phyloP scores from a whole-genome alignment of 768 basidiomycete genomes.

The Podaxis pistillaris region DNA sequence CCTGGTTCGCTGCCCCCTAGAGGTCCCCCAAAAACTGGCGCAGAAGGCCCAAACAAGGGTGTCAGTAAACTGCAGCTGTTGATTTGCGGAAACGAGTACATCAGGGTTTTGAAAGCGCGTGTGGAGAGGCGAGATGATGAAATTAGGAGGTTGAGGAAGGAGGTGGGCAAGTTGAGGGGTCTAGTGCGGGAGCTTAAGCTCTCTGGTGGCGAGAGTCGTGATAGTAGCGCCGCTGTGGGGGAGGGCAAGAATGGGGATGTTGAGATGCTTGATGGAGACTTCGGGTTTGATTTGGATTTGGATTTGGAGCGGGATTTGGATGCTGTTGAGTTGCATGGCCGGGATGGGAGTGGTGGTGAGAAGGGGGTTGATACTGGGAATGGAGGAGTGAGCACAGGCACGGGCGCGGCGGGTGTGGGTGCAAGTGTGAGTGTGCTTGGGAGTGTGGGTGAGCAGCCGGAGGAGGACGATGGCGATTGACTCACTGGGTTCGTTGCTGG shows the following conservation, averaged over 20 bases:
- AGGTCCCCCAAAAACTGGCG: conserved; percentile 80
- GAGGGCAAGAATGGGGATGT: conserved; percentile 25
- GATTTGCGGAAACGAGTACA: conserved; percentile 88
- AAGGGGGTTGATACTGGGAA: neutral
- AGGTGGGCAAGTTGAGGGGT: conserved; percentile 59
- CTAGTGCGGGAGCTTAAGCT: conserved; percentile 29
- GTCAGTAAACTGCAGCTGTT: conserved; percentile 93
- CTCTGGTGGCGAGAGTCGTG: conserved; percentile 27
- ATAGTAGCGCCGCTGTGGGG: too few relatives aligned
- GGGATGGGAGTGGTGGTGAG: conserved; percentile 16
- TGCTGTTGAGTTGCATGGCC: conserved; percentile 37
- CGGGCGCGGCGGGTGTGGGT: neutral
- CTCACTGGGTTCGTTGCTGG: neutral
- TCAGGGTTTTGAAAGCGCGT: conserved; percentile 71
- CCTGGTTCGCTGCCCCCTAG: conserved; percentile 90
- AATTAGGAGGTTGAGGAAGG: conserved; percentile 62
- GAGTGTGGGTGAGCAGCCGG: conserved; percentile 11
- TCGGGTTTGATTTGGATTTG: conserved; percentile 36
- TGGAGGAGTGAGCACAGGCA: neutral
- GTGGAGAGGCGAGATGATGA: conserved; percentile 81
- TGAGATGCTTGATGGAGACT: conserved; percentile 33
- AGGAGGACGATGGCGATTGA: conserved; percentile 13
- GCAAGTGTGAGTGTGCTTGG: conserved; percentile 1
- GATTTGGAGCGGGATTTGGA: conserved; percentile 65
- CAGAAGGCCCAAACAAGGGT: conserved; percentile 91